Evolutionary conservation across 176 grass and related monocot genomes (phyloP), one percentile per base, ranked within the genome.

Genomic region (Rhynchospora tenuis): DNA sequence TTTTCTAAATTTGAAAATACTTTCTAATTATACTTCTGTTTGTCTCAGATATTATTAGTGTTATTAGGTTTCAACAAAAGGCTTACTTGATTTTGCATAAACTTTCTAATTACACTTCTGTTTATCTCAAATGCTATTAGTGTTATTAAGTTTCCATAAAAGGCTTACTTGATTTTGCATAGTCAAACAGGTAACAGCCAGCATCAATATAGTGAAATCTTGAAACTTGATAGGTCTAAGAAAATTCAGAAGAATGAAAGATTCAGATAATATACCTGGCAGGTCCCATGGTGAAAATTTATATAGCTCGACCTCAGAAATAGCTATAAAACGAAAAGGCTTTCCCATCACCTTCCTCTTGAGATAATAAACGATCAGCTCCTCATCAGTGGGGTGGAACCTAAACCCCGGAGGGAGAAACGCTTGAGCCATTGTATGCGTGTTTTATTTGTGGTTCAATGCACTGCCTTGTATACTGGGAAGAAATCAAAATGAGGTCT

Each of bases 281-380:
- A 97, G 95, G 84, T 97, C 95, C 95, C 95, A 97, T n/a, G 95
- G 92, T 78, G 92, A 45, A 86, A 87, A 94, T 66, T 94, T 97
- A 88, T 97, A 97, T 14, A 97, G 38, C 20, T 97, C 95, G 58
- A 94, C 71, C 12, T 84, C 92, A 74, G 87, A 81, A 82, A 97
- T 94, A 86, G 90, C 88, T 16, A 92, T 63, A 22, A 94, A 88
- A 38, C 47, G 64, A 80, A 89, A 88, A 56, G 59, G 88, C 88
- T 88, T 94, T 28, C 92, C 90, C 89, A 90, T 92, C 31, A 97
- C 85, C 86, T 92, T 97, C 88, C 87, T 92, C 86, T 93, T 94
- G 24, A 97, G 88, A 87, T 92, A 97, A 84, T 90, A 94, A 4
- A 72, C 75, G 81, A 94, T 77, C 24, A 97, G 92, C 45, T 97